These are phyloP conservation scores for Irpex sp. DNA, from an alignment of 1,284 basidiomycete genomes.

Conservation along the genomic window DNA sequence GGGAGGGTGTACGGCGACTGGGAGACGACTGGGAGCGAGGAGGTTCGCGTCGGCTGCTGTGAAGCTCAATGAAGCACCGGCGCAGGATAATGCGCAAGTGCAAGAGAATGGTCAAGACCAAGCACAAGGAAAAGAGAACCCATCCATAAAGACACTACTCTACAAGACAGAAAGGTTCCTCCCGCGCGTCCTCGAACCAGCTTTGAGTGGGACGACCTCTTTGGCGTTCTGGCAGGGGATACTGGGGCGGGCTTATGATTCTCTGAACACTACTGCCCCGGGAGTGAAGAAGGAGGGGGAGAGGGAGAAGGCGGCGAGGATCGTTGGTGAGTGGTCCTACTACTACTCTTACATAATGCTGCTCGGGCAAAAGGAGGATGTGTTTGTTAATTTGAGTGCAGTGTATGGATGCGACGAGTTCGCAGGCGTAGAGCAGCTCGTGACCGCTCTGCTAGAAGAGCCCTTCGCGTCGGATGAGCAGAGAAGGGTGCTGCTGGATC, in stretches of 20 bases:
- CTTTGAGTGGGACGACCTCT: no score
- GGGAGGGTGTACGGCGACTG: no score
- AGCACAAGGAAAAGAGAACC: constrained; percentile 1
- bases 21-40: neutral
- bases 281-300: neutral
- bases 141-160: constrained; percentile 28
- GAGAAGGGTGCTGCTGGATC: constrained; percentile 35
- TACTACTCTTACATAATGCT: no score
- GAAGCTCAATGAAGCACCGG: neutral
- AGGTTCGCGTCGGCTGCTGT: constrained; percentile 13
- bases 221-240: constrained; percentile 38
- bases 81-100: no score
- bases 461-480: constrained; percentile 54
- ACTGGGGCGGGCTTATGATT: constrained; percentile 31
- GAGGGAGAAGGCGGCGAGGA: constrained; percentile 23
- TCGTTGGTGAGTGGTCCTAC: constrained; percentile 41
- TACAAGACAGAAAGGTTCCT: constrained; percentile 38
- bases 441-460: constrained; percentile 67
- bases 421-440: constrained; percentile 48
- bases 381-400: constrained; percentile 20
- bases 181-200: constrained; percentile 34
- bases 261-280: constrained; percentile 27
- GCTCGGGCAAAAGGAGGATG: no score
- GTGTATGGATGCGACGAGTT: constrained; percentile 54
- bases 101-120: no score